A percentile compares a stretch with the other conserved stretches of the same genome.
These are phyloP conservation scores for Plasmodium chabaudi DNA, from an alignment of 169 alveolate species.

Conservation along the genomic window DNA sequence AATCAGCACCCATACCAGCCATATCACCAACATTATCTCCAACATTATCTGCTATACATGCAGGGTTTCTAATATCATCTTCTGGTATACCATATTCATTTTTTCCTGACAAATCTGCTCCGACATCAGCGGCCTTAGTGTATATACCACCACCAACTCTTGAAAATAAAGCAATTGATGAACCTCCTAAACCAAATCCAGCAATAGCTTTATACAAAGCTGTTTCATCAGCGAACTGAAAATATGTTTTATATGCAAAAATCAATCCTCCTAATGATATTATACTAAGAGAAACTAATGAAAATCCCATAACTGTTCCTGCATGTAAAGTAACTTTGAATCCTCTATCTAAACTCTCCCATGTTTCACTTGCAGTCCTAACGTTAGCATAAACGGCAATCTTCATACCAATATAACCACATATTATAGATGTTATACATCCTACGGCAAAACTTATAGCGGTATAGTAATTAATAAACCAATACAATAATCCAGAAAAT, in stretches of 20 bases:
- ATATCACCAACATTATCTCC: slow-evolving; percentile 95
- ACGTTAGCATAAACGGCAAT: slow-evolving; percentile 90
- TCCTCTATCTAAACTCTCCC: slow-evolving; percentile 85
- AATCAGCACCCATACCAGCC: slow-evolving; percentile 97
- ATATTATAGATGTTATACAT: slow-evolving; percentile 89
- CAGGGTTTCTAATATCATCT: slow-evolving; percentile 94
- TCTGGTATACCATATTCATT: slow-evolving; percentile 92
- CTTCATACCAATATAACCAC: slow-evolving; percentile 93
- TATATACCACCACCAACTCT: slow-evolving; percentile 96
- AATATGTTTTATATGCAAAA: slow-evolving; percentile 75
- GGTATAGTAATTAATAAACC: slow-evolving; percentile 83
- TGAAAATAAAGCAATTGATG: slow-evolving; percentile 93
- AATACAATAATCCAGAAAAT: slow-evolving; percentile 84
- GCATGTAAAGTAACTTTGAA: slow-evolving; percentile 89
- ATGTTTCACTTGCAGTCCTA: slow-evolving; percentile 89
- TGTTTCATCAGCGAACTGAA: slow-evolving; percentile 16
- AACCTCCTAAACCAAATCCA: slow-evolving; percentile 92
- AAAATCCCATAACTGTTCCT: slow-evolving; percentile 92
- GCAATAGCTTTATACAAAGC: slow-evolving; percentile 88
- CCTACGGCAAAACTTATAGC: slow-evolving; percentile 91
- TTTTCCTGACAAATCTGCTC: slow-evolving; percentile 94
- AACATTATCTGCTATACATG: slow-evolving; percentile 95
- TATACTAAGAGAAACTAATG: slow-evolving; percentile 89
- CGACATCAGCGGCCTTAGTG: slow-evolving; percentile 95
- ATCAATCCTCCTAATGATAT: slow-evolving; percentile 80